These are phyloP conservation scores for Tetracladium setigerum DNA, from an alignment of 495 filamentous ascomycete species.

Conservation along the genomic window DNA sequence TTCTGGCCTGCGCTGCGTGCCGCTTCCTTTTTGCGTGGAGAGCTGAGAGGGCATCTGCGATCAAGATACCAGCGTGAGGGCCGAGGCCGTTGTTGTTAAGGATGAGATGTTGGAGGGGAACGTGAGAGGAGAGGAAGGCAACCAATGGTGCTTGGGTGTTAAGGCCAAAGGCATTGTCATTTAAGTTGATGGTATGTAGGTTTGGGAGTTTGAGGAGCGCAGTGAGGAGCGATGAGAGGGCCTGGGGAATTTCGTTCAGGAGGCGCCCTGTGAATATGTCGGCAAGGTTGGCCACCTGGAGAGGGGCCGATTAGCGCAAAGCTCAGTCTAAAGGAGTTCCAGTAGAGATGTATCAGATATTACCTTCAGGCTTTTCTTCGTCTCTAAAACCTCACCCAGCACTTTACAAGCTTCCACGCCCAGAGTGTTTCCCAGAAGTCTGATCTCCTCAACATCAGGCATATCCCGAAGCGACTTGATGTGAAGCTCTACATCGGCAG, in stretches of 20 bases:
- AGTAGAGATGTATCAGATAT: slow-evolving; percentile 9
- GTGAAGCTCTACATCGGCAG: slow-evolving; percentile 78
- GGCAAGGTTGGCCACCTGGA: slow-evolving; percentile 75
- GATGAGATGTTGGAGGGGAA: slow-evolving; percentile 83
- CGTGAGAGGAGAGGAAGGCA: slow-evolving; percentile 77
- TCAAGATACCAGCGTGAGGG: slow-evolving; percentile 74
- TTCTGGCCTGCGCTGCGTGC: slow-evolving; percentile 57
- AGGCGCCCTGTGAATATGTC: slow-evolving; percentile 97
- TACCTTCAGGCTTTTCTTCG: slow-evolving; percentile 72
- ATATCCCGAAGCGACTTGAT: slow-evolving; percentile 64
- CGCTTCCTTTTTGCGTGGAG: slow-evolving; percentile 70
- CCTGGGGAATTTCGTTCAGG: slow-evolving; percentile 86
- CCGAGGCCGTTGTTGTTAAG: slow-evolving; percentile 99
- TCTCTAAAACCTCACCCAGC: slow-evolving; percentile 68
- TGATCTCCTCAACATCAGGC: slow-evolving; percentile 73
- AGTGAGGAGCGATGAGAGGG: slow-evolving; percentile 75
- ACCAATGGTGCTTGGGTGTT: slow-evolving; percentile 80
- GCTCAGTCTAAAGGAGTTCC: not conserved
- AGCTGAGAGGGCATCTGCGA: slow-evolving; percentile 76
- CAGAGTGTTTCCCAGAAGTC: slow-evolving; percentile 81
- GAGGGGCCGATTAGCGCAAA: slow-evolving; percentile 1
- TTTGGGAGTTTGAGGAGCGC: slow-evolving; percentile 75
- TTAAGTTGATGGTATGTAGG: slow-evolving; percentile 87
- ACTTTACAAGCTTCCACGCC: slow-evolving; percentile 80
- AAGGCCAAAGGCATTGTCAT: slow-evolving; percentile 95